phyloP scores from a whole-genome alignment of 73 alveolate genomes.

The Vitrella brassicaformis region DNA sequence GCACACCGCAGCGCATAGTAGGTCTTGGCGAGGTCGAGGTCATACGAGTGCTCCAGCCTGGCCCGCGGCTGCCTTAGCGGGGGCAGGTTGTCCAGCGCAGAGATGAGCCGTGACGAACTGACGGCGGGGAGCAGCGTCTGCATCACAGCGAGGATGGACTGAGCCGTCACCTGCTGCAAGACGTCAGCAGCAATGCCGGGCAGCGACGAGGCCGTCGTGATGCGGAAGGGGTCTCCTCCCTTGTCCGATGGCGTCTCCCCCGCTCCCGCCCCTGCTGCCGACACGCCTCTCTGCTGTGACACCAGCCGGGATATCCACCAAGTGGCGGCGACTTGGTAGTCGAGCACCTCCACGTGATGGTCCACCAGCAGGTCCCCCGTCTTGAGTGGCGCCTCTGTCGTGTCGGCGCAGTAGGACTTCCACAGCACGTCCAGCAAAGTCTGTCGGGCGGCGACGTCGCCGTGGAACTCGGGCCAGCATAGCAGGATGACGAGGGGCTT shows the following conservation, averaged over 20 bases:
- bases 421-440: slow-evolving; percentile 21
- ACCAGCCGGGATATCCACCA: no score
- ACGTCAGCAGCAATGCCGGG: slow-evolving; percentile 12
- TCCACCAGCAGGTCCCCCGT: slow-evolving; percentile 32
- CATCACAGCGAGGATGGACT: background rate
- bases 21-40: slow-evolving; percentile 23
- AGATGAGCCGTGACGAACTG: background rate
- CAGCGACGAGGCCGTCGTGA: background rate
- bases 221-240: background rate
- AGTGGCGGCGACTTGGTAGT: slow-evolving; percentile 21
- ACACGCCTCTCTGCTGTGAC: background rate
- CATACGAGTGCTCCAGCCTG: slow-evolving; percentile 23
- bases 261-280: background rate
- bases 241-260: background rate
- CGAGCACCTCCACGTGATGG: slow-evolving; percentile 22
- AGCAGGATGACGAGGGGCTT: slow-evolving; percentile 8
- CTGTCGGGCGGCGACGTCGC: slow-evolving; percentile 13
- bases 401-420: slow-evolving; percentile 24
- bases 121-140: background rate
- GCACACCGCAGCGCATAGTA: slow-evolving; percentile 36
- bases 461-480: slow-evolving; percentile 11
- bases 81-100: background rate
- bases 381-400: background rate
- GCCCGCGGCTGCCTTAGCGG: slow-evolving; percentile 6
- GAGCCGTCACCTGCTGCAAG: slow-evolving; percentile 14